Conservation (phyloP, 1,284 basidiomycete genomes). For the Austropuccinia psidii region DNA sequence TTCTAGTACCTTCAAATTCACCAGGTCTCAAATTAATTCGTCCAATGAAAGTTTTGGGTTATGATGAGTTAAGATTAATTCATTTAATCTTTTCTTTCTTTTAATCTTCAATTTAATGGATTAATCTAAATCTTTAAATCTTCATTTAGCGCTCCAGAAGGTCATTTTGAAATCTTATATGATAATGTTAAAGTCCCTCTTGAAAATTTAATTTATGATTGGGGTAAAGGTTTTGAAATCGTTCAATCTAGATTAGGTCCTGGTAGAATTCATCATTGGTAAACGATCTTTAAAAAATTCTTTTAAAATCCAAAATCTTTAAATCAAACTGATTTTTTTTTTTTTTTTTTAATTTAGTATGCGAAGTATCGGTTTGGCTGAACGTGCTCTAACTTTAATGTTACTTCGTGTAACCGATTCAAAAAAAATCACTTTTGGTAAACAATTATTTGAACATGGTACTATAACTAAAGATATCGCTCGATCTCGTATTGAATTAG, state of each 20-base stretch:
- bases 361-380: slow-evolving; percentile 85
- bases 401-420: slow-evolving; percentile 87
- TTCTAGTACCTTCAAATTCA: slow-evolving; percentile 78
- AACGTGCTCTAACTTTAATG: slow-evolving; percentile 76
- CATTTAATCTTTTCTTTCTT: background rate
- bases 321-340: background rate
- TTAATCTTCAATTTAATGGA: slow-evolving; percentile 79
- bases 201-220: slow-evolving; percentile 74
- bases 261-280: slow-evolving; percentile 89
- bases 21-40: slow-evolving; percentile 82
- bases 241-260: slow-evolving; percentile 96
- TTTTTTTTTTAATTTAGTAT: slow-evolving; percentile 52
- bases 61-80: slow-evolving; percentile 41
- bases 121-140: slow-evolving; percentile 57
- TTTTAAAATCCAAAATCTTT: background rate
- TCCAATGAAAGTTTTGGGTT: slow-evolving; percentile 66
- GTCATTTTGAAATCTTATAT: slow-evolving; percentile 91
- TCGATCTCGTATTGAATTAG: slow-evolving; percentile 83
- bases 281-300: background rate
- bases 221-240: slow-evolving; percentile 93
- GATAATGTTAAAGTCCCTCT: slow-evolving; percentile 84
- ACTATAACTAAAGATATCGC: slow-evolving; percentile 86
- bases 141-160: slow-evolving; percentile 50
- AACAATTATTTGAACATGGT: slow-evolving; percentile 80
- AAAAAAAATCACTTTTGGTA: slow-evolving; percentile 83